Evolutionary conservation across 2,329 filamentous ascomycete genomes (phyloP).

Genomic region (Exophiala viscosa): DNA sequence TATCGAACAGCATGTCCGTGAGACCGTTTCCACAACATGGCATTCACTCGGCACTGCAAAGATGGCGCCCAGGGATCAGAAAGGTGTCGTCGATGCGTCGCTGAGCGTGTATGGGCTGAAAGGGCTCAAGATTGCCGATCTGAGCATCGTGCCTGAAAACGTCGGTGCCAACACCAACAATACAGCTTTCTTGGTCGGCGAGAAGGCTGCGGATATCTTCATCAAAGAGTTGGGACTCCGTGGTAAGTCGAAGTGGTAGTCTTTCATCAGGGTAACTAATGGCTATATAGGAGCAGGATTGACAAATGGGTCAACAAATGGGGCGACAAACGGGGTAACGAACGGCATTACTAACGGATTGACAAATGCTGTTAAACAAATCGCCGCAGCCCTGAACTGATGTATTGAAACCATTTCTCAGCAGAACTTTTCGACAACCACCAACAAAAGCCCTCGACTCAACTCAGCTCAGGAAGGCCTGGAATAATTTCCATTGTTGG

Average conservation of each 20-base stretch:
- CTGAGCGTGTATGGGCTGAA: constrained; percentile 44
- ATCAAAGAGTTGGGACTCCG: constrained; percentile 31
- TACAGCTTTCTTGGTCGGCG: constrained; percentile 47
- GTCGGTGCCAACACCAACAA: constrained; percentile 45
- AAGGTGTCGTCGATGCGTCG: constrained; percentile 43
- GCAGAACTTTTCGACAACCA: no score
- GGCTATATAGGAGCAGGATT: no score
- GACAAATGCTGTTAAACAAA: no score
- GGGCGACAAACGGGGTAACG: no score
- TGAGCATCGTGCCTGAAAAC: constrained; percentile 31
- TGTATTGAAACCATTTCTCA: no score
- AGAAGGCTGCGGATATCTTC: constrained; percentile 38
- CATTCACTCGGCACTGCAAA: constrained; percentile 37
- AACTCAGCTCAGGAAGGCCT: no score
- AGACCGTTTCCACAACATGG: constrained; percentile 20
- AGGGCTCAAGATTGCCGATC: constrained; percentile 38
- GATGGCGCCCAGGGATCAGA: constrained; percentile 42
- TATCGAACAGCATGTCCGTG: constrained; percentile 36
- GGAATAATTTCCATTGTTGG: no score
- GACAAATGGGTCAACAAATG: no score
- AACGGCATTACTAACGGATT: no score
- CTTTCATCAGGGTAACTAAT: no score
- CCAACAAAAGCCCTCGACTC: no score
- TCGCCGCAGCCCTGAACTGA: no score
- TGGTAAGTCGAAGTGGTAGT: neutral